Evolutionary conservation across 2,329 filamentous ascomycete species (phyloP).

Genomic region (Aquanectria penicillioides): DNA sequence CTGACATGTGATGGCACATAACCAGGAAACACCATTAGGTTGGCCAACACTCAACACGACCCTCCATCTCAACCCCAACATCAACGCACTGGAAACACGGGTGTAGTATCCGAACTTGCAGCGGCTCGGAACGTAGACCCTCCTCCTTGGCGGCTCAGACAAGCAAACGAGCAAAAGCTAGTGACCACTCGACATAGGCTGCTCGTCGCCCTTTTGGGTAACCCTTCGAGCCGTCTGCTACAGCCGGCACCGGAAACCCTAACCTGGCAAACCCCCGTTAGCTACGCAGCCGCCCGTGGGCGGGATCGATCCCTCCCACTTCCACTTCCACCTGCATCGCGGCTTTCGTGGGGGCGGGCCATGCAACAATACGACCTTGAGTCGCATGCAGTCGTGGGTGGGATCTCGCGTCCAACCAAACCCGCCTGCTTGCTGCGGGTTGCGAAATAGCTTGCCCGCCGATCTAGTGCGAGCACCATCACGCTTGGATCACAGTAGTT

Average conservation of each 20-base stretch:
- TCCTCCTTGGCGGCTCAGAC: no score
- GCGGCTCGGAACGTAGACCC: no score
- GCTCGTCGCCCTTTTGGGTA: constrained; percentile 5
- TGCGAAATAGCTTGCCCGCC: constrained; percentile 1
- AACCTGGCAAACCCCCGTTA: constrained; percentile 10
- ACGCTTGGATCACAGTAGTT: not conserved
- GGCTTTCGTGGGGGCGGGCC: constrained; percentile 11
- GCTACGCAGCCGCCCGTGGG: not conserved
- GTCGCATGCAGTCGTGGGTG: not conserved
- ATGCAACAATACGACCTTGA: constrained; percentile 6
- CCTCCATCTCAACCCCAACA: no score
- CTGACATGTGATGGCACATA: constrained; percentile 37
- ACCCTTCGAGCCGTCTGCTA: not conserved
- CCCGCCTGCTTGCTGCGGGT: not conserved
- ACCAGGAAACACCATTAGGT: no score
- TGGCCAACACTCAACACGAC: no score
- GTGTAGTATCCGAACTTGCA: not conserved
- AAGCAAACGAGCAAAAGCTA: no score
- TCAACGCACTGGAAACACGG: no score
- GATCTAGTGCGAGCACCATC: constrained; percentile 1
- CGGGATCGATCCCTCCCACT: constrained; percentile 13
- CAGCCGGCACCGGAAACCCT: constrained; percentile 9
- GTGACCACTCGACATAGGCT: not conserved
- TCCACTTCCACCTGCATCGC: not conserved
- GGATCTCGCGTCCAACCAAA: constrained; percentile 1